Evolutionary conservation across 257 asterid species (phyloP), one percentile per base, ranked within the genome.

Genomic region (Petrea volubilis): DNA sequence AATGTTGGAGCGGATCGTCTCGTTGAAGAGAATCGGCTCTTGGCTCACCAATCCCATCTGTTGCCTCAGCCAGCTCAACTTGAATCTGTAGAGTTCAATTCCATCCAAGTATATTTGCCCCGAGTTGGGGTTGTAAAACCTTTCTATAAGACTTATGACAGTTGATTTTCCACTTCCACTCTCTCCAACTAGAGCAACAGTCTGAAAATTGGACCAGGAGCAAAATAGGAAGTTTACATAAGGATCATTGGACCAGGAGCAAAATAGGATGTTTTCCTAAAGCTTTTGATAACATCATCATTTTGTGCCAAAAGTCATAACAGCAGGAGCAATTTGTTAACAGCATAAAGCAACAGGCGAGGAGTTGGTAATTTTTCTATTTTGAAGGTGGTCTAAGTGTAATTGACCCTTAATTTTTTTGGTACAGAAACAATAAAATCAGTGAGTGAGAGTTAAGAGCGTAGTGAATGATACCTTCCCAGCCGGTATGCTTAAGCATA

Each of bases 131-230:
- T 83, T 81, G 72, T 91, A 89, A 67, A 91, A 91, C 69, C 97
- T 70, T 60, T 91, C 92, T 52, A 91, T 80, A 7, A 88, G 81
- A 51, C 86, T 79, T 20, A 91, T 87, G 5, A 89, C 89, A 0
- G 96, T 89, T 27, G 96, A 91, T 72, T 89, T 91, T 1, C 96
- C 96, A 15, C 97, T 84, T 1, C 96, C 96, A 53, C 94, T 91
- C 74, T 87, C 95, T 53, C 96, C 96, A n/a, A 89, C 96, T 60
- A 91, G 84, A 61, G 96, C 97, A 67, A 86, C 86, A 18, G 91
- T 85, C 96, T 88, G 85, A 21, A 38, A 70, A 70, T 56, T 40
- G 40, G 5, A 62, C 20, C 34, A 11, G 6, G 71, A 29, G 11
- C 20, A 29, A 36, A 60, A 3, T 50, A 18, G 57, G 25, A 20